Percentiles rank a stretch among this genome's conserved stretches.
Evolutionary conservation across 164 flowering plant genomes (phyloP).

Genomic region (Tetrastigma voinierianum): DNA sequence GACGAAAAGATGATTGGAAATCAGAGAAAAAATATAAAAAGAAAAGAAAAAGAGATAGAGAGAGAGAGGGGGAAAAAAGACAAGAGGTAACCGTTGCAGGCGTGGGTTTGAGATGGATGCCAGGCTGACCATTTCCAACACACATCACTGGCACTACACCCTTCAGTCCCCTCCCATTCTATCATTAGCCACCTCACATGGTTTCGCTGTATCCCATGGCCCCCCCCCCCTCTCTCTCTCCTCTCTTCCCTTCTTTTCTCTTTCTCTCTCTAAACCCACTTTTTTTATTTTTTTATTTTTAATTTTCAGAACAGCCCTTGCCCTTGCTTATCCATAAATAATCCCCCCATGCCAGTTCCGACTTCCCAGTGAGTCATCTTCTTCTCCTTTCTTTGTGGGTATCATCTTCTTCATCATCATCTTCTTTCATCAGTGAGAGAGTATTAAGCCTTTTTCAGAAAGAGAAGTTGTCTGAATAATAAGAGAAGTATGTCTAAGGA

Average conservation of each 20-base stretch:
- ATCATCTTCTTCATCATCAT: not conserved
- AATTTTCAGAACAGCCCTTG: slow-evolving; percentile 15
- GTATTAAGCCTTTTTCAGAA: no score
- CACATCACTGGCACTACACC: slow-evolving; percentile 1
- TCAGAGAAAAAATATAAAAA: not conserved
- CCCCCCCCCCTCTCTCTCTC: slow-evolving; percentile 8
- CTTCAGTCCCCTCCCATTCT: no score
- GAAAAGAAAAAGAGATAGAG: not conserved
- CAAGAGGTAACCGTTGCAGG: slow-evolving; percentile 23
- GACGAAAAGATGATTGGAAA: not conserved
- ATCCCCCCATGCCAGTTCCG: not conserved
- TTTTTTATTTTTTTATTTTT: not conserved
- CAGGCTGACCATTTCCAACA: slow-evolving; percentile 18
- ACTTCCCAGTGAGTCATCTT: not conserved
- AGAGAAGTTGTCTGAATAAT: no score
- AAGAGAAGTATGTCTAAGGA: slow-evolving; percentile 45
- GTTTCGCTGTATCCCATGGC: slow-evolving; percentile 17
- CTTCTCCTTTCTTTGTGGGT: not conserved
- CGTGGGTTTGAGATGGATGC: slow-evolving; percentile 17
- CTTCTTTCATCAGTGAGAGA: not conserved
- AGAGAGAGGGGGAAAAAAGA: slow-evolving; percentile 6
- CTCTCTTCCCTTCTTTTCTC: not conserved
- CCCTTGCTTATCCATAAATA: slow-evolving; percentile 21
- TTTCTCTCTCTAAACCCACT: not conserved
- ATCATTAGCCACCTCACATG: slow-evolving; percentile 32